Evolutionary conservation across 495 filamentous ascomycete species (phyloP), one percentile per base, ranked within the genome.

Genomic region (Penicillium turbatum): DNA sequence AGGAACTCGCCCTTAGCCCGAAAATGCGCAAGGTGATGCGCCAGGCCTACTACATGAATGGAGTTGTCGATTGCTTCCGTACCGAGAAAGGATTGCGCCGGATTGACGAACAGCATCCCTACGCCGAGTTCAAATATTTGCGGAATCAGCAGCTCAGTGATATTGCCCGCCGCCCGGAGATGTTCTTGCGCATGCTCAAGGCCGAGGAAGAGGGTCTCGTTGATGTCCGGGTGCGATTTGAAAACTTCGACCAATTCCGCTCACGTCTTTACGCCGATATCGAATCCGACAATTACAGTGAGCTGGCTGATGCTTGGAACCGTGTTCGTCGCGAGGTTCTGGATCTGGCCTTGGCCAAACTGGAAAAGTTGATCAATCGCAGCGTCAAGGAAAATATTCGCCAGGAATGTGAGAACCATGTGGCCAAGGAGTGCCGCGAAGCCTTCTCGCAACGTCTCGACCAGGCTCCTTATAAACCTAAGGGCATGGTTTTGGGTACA

Each of bases 71-170:
- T 70, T 93, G 92, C 63, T 82, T 82, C 55, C 84, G 92, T 46
- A 98, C 93, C 8, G 91, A 96, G 41, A 97, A 97, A 66, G 93
- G 93, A 26, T 75, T 95, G n/a, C 86, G 86, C 31, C 87, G 87
- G 62, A 97, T 98, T 60, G 92, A 96, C 55, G 95, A 97, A 44
- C 84, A 95, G 31, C 89, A 97, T 63, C 90, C 89, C 0, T 97
- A 93, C 69, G 96, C 96, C 67, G 93, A 96, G 67, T 92, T 98
- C 73, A 98, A 98, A 62, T 98, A 98, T 55, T 84, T 97, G 15
- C 81, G 88, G 34, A 88, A 93, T 59, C 90, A 96, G 64, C 86
- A 85, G 40, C 81, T 97, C 48, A 74, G 73, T 31, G 86, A 93
- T 54, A 83, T 97, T 55, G 88, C 89, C 6, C 80, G 79, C 17